Evolutionary conservation across 2,329 filamentous ascomycete genomes (phyloP).

Genomic region (Thelonectria olida): DNA sequence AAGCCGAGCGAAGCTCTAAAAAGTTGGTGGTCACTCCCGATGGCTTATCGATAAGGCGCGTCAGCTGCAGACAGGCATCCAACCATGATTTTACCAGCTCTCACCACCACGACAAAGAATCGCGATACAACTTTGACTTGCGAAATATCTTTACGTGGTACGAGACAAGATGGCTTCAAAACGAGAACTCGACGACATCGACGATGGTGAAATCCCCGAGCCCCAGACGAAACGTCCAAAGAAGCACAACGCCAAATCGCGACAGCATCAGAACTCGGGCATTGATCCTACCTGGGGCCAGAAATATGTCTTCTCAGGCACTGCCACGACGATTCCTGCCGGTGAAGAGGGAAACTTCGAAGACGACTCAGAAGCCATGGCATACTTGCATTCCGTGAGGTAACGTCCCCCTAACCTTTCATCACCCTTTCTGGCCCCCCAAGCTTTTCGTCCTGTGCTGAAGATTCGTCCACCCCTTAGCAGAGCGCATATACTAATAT

Average conservation of each 20-base stretch:
- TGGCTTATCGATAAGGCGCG: conserved; percentile 28
- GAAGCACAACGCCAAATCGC: conserved; percentile 45
- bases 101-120: not conserved
- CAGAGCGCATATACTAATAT: conserved; percentile 55
- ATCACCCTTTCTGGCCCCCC: conserved; percentile 11
- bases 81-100: conserved; percentile 17
- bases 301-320: conserved; percentile 74
- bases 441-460: conserved; percentile 39
- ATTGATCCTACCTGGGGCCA: conserved; percentile 76
- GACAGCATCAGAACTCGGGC: conserved; percentile 53
- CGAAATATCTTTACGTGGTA: not conserved
- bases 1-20: conserved; percentile 15
- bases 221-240: conserved; percentile 40
- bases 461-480: conserved; percentile 27
- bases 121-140: not conserved
- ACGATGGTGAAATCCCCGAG: conserved; percentile 40
- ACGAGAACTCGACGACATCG: conserved; percentile 43
- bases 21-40: conserved; percentile 16
- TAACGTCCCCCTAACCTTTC: conserved; percentile 51
- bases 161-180: conserved; percentile 46
- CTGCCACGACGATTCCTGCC: conserved; percentile 53
- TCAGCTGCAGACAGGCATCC: conserved; percentile 36
- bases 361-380: conserved; percentile 72
- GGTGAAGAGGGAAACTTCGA: conserved; percentile 73
- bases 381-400: conserved; percentile 77